Percentiles rank a stretch among this genome's conserved stretches.
Conservation (phyloP, 768 basidiomycete genomes). For the Amanita brunnescens region DNA sequence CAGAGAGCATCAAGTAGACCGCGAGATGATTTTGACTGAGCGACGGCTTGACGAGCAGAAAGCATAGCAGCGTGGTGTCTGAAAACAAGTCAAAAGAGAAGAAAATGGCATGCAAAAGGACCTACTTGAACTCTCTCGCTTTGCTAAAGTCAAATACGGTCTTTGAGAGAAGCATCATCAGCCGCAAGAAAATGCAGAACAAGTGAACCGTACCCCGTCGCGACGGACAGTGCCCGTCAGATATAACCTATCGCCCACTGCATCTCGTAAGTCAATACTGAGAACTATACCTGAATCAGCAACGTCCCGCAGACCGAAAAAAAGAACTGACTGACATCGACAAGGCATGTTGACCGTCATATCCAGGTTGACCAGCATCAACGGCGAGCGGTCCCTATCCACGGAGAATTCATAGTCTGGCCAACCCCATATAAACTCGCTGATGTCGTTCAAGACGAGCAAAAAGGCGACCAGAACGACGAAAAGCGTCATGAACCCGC, state of each 20-base stretch:
- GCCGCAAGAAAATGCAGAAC: not conserved
- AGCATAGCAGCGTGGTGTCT: conserved; percentile 60
- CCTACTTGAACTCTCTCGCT: conserved; percentile 62
- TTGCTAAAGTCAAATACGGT: conserved; percentile 77
- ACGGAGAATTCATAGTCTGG: conserved; percentile 86
- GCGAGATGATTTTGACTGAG: conserved; percentile 68
- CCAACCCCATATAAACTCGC: conserved; percentile 92
- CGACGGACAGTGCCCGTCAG: conserved; percentile 70
- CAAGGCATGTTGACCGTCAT: conserved; percentile 92
- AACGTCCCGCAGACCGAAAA: not conserved
- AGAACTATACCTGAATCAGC: conserved; percentile 42
- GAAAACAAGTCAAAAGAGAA: not conserved
- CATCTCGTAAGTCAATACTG: conserved; percentile 84
- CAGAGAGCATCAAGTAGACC: conserved; percentile 60
- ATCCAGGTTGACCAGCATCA: conserved; percentile 85
- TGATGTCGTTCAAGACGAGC: conserved; percentile 80
- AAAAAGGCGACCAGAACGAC: conserved; percentile 58
- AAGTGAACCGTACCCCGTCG: conserved; percentile 58
- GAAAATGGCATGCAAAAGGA: not conserved
- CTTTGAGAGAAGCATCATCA: conserved; percentile 22
- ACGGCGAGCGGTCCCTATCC: conserved; percentile 51
- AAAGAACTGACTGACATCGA: conserved; percentile 53
- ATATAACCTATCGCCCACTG: conserved; percentile 86
- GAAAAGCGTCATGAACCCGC: conserved; percentile 75
- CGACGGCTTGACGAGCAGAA: conserved; percentile 59